These are phyloP conservation scores for Selenicereus undatus DNA, from an alignment of 148 eudicot genomes.

Conservation along the genomic window DNA sequence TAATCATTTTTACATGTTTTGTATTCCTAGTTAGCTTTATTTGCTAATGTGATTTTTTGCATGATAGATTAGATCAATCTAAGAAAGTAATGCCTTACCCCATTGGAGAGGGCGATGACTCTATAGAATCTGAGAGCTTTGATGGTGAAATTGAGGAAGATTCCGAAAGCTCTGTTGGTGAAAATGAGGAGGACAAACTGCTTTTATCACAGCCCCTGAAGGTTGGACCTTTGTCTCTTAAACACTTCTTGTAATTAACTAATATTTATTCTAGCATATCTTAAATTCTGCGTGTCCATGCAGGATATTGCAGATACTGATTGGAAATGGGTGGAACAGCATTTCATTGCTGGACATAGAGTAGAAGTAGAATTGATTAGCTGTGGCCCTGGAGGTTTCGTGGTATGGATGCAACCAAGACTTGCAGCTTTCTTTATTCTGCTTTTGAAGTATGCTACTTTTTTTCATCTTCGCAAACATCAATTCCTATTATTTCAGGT, in stretches of 20 bases:
- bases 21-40: neutral
- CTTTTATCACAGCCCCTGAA: constrained; percentile 36
- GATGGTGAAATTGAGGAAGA: constrained; percentile 37
- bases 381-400: constrained; percentile 83
- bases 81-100: constrained; percentile 36
- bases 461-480: constrained; percentile 3
- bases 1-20: neutral
- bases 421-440: neutral
- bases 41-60: constrained; percentile 27
- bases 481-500: constrained; percentile 41
- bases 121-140: constrained; percentile 27
- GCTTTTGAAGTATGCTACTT: neutral
- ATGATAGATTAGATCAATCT: constrained; percentile 67
- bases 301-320: constrained; percentile 70
- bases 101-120: constrained; percentile 19
- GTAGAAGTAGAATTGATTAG: constrained; percentile 79
- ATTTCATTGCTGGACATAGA: constrained; percentile 50
- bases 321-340: constrained; percentile 69
- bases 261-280: neutral
- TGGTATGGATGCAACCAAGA: constrained; percentile 42
- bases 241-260: neutral
- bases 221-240: constrained; percentile 36
- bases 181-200: constrained; percentile 38
- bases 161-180: constrained; percentile 35
- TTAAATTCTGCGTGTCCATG: constrained; percentile 23